Evolutionary conservation across 305 asterid species (phyloP).

Genomic region (Fraxinus platypoda): DNA sequence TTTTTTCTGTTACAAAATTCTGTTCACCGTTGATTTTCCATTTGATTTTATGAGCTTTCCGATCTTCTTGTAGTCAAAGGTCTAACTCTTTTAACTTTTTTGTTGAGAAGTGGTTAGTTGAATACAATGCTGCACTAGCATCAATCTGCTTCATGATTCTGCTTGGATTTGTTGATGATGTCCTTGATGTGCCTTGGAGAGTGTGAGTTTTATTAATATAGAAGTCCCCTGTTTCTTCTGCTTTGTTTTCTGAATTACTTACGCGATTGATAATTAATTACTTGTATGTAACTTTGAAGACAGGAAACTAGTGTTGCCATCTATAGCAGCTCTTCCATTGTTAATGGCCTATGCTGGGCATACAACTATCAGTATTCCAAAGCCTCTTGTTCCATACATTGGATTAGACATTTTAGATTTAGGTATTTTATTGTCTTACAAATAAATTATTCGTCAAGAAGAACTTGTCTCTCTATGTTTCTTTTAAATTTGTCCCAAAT

Average conservation of each 20-base stretch:
- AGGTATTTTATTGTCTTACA: slow-evolving; percentile 39
- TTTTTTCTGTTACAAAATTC: not conserved
- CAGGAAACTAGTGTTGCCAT: slow-evolving; percentile 83
- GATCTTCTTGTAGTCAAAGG: not conserved
- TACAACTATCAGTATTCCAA: slow-evolving; percentile 81
- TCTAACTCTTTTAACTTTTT: slow-evolving; percentile 11
- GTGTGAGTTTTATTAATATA: slow-evolving; percentile 58
- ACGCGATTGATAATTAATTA: slow-evolving; percentile 23
- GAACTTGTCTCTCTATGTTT: not conserved
- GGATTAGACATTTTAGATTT: slow-evolving; percentile 68
- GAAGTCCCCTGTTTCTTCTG: not conserved
- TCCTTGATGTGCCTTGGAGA: slow-evolving; percentile 98
- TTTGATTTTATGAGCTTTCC: slow-evolving; percentile 1
- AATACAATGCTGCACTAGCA: slow-evolving; percentile 96
- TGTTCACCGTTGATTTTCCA: not conserved
- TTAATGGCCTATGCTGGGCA: slow-evolving; percentile 97
- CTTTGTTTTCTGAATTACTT: not conserved
- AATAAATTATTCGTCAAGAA: not conserved
- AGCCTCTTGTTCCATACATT: slow-evolving; percentile 70
- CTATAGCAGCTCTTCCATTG: slow-evolving; percentile 88
- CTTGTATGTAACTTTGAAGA: slow-evolving; percentile 35
- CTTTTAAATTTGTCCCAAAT: not conserved
- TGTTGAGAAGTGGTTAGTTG: slow-evolving; percentile 84
- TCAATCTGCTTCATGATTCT: slow-evolving; percentile 91
- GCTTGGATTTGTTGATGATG: slow-evolving; percentile 96